Evolutionary conservation across 2,329 filamentous ascomycete genomes (phyloP).

Genomic region (Periglandula ipomoeae): DNA sequence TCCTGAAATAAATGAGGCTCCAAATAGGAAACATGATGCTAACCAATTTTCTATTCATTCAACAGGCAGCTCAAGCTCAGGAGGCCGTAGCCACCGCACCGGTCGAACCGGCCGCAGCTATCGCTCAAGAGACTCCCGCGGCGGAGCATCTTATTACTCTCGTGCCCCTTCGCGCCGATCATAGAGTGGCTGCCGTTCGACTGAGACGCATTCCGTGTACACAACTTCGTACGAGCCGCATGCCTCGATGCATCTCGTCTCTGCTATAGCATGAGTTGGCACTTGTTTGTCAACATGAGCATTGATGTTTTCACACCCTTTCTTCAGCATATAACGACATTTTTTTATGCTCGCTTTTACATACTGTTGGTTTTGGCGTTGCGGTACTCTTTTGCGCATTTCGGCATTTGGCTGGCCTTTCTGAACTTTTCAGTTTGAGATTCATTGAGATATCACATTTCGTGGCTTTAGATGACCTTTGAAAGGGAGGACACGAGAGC

Average conservation of each 20-base stretch:
- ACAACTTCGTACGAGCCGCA: not conserved
- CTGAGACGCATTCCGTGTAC: not conserved
- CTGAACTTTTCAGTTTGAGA: not conserved
- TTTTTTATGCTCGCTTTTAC: not conserved
- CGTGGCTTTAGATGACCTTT: too few species aligned
- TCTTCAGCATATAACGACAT: not conserved
- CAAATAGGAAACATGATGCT: not conserved
- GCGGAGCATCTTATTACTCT: slow-evolving; percentile 6
- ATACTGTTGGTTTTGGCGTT: not conserved
- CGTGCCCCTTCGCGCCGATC: slow-evolving; percentile 4
- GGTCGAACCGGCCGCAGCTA: slow-evolving; percentile 4
- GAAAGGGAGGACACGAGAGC: not conserved
- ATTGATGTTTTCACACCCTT: not conserved
- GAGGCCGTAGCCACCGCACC: slow-evolving; percentile 11
- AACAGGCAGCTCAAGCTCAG: slow-evolving; percentile 16
- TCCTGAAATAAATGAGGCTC: too few species aligned
- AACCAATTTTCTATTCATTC: not conserved
- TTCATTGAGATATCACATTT: not conserved
- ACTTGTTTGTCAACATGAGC: not conserved
- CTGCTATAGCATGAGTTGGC: not conserved
- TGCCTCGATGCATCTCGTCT: not conserved
- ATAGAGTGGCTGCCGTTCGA: slow-evolving; percentile 4
- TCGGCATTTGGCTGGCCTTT: not conserved
- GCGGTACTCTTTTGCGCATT: not conserved
- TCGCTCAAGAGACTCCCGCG: slow-evolving; percentile 7